phyloP scores from a whole-genome alignment of 106 monocot genomes.

The Allium fistulosum region DNA sequence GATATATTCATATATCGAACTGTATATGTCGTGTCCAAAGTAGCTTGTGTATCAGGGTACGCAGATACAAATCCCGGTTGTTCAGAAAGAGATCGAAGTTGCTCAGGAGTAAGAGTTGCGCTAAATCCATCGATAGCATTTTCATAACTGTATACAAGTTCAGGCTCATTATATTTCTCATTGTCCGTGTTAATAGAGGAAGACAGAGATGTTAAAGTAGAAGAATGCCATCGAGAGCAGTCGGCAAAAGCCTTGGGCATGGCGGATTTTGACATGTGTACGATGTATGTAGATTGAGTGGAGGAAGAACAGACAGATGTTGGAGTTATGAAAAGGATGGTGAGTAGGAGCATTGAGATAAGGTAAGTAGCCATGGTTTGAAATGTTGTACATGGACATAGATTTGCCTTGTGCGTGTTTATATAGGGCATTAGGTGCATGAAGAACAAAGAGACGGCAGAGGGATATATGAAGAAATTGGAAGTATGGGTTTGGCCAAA shows the following conservation, averaged over 20 bases:
- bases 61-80: conserved; percentile 1
- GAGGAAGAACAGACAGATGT: background rate
- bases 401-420: background rate
- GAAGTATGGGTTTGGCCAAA: too few species aligned
- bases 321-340: background rate
- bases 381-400: background rate
- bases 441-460: background rate
- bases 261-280: background rate
- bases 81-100: background rate
- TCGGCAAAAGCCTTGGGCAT: conserved; percentile 1
- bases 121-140: background rate
- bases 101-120: background rate
- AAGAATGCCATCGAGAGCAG: background rate
- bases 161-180: background rate
- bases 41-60: background rate
- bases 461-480: background rate
- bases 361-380: background rate
- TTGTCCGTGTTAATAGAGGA: background rate
- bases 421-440: background rate
- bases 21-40: background rate
- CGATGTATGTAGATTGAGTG: background rate
- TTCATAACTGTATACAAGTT: background rate
- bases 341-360: background rate
- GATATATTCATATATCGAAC: background rate
- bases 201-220: background rate